Conservation (phyloP, 2,329 filamentous ascomycete genomes). For the Calonectria henricotiae region DNA sequence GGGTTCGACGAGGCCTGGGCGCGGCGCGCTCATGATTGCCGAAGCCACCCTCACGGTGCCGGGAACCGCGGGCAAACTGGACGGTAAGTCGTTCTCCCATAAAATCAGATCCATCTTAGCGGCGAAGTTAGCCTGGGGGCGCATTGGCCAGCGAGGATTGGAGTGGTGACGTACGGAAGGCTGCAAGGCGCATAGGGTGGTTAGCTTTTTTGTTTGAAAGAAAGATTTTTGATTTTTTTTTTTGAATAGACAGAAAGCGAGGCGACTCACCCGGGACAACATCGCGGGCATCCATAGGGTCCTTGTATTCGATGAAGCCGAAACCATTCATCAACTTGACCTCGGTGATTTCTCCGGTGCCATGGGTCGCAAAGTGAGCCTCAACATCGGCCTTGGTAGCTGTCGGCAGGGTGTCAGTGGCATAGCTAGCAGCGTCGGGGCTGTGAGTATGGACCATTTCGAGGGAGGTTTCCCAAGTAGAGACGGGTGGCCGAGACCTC, state of each 20-base stretch:
- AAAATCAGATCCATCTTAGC: slow-evolving; percentile 92
- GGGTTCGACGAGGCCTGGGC: slow-evolving; percentile 90
- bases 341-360: slow-evolving; percentile 97
- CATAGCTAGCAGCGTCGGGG: slow-evolving; percentile 53
- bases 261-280: slow-evolving; percentile 90
- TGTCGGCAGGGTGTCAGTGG: slow-evolving; percentile 70
- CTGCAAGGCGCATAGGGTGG: slow-evolving; percentile 57
- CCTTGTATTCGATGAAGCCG: slow-evolving; percentile 99
- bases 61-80: slow-evolving; percentile 94
- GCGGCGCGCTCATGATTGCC: slow-evolving; percentile 71
- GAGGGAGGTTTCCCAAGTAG: slow-evolving; percentile 97
- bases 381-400: slow-evolving; percentile 98
- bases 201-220: slow-evolving; percentile 40
- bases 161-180: slow-evolving; percentile 72
- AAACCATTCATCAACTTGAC: slow-evolving; percentile 99
- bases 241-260: neutral
- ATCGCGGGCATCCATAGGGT: slow-evolving; percentile 97
- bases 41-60: slow-evolving; percentile 68
- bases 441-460: slow-evolving; percentile 79
- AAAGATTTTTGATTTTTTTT: neutral
- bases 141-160: slow-evolving; percentile 36
- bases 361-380: slow-evolving; percentile 94
- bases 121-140: slow-evolving; percentile 50
- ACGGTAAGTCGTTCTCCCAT: slow-evolving; percentile 98
- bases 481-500: slow-evolving; percentile 96